Conservation (phyloP, 768 basidiomycete genomes). For the Amanita pseudoporphyria region DNA sequence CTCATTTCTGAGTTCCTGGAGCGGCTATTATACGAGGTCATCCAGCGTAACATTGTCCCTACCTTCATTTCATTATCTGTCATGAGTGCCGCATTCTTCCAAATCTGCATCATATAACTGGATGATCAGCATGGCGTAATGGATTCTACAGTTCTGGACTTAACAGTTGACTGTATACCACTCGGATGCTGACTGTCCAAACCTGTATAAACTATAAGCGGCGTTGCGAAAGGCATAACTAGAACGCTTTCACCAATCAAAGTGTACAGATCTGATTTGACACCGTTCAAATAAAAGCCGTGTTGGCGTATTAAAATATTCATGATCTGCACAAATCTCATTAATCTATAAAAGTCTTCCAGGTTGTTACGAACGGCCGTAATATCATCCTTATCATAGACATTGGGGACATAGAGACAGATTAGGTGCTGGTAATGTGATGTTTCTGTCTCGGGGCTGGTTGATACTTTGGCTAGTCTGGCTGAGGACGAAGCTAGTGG, state of each 20-base stretch:
- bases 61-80: slow-evolving; percentile 58
- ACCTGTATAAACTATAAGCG: slow-evolving; percentile 26
- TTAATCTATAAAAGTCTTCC: background rate
- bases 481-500: slow-evolving; percentile 52
- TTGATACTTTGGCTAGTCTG: slow-evolving; percentile 54
- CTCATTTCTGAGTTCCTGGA: slow-evolving; percentile 52
- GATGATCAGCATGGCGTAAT: slow-evolving; percentile 1
- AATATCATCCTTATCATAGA: slow-evolving; percentile 54
- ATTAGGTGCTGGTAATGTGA: slow-evolving; percentile 54
- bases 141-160: slow-evolving; percentile 10
- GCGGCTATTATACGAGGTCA: background rate
- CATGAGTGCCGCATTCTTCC: slow-evolving; percentile 56
- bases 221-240: background rate
- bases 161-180: slow-evolving; percentile 60
- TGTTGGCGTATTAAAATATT: slow-evolving; percentile 55
- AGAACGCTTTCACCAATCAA: slow-evolving; percentile 31
- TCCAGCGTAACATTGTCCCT: background rate
- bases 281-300: slow-evolving; percentile 54
- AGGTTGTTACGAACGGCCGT: slow-evolving; percentile 13
- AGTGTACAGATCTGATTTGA: slow-evolving; percentile 68
- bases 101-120: slow-evolving; percentile 32
- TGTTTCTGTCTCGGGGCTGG: slow-evolving; percentile 38
- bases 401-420: slow-evolving; percentile 63
- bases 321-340: slow-evolving; percentile 57
- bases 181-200: slow-evolving; percentile 73